Conservation (phyloP, 345 rosid species). For the Lepidium sativum region DNA sequence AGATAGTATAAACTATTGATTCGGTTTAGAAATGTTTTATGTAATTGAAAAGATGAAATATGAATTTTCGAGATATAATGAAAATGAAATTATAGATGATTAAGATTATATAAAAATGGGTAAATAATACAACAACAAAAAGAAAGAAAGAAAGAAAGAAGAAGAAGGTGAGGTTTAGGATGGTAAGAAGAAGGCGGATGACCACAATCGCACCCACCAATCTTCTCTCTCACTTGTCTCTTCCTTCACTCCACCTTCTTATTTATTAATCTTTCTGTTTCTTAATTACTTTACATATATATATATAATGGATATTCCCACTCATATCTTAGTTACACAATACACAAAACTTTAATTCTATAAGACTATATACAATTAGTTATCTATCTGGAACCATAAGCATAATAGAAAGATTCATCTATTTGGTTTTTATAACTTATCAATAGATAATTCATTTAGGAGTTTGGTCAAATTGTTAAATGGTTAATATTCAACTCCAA, state of each 20-base stretch:
- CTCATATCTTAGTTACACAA: neutral
- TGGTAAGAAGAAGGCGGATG: no score
- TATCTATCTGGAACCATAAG: conserved; percentile 1
- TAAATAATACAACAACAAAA: no score
- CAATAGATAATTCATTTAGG: no score
- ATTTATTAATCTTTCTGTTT: conserved; percentile 13
- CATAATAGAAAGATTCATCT: neutral
- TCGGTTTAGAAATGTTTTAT: no score
- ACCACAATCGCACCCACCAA: conserved; percentile 76
- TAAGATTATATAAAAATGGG: no score
- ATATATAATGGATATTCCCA: conserved; percentile 4
- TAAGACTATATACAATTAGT: neutral
- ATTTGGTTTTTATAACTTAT: no score
- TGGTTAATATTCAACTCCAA: no score
- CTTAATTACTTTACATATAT: neutral
- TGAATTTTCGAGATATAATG: no score
- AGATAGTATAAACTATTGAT: no score
- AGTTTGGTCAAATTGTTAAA: no score
- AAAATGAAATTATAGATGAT: no score
- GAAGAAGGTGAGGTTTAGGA: conserved; percentile 25
- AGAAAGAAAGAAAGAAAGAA: neutral
- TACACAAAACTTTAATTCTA: neutral
- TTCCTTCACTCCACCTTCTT: conserved; percentile 18
- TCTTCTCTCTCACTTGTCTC: conserved; percentile 24
- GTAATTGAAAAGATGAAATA: no score